phyloP scores from a whole-genome alignment of 129 eudicot genomes.

The Dittrichia graveolens region DNA sequence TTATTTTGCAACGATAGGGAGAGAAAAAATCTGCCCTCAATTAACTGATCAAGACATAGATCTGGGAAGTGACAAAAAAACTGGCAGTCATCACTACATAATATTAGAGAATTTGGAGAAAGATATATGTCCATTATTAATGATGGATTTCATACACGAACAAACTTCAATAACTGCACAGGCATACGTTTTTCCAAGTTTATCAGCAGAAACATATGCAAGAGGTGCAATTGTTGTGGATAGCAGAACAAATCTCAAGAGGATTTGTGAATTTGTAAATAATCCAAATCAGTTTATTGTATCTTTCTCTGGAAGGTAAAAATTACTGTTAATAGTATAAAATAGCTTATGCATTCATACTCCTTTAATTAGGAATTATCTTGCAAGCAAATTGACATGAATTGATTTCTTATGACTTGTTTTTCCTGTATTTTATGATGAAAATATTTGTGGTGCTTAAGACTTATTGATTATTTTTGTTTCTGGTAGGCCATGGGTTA shows the following conservation, averaged over 20 bases:
- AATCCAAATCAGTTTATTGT: constrained; percentile 58
- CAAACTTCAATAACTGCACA: constrained; percentile 54
- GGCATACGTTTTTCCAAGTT: constrained; percentile 55
- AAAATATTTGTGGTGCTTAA: not conserved
- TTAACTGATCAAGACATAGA: constrained; percentile 49
- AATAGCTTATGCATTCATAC: constrained; percentile 5
- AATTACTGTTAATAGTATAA: constrained; percentile 1
- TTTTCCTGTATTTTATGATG: not conserved
- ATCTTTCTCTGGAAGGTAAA: constrained; percentile 73
- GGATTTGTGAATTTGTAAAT: constrained; percentile 45
- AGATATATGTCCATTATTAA: constrained; percentile 45
- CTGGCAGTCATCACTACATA: constrained; percentile 35
- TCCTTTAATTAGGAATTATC: not conserved
- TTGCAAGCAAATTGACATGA: not conserved
- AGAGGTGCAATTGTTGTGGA: constrained; percentile 61
- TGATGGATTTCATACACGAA: constrained; percentile 49
- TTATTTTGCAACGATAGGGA: constrained; percentile 26
- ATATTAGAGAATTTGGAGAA: constrained; percentile 66
- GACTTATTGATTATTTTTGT: constrained; percentile 12
- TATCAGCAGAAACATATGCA: constrained; percentile 44
- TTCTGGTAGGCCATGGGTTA: constrained; percentile 68
- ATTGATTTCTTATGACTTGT: not conserved
- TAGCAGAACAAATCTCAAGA: constrained; percentile 41
- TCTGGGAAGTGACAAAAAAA: constrained; percentile 46
- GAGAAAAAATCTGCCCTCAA: constrained; percentile 6